phyloP scores from a whole-genome alignment of 225 moss, liverwort and hornwort species.

The Ulota crispa region DNA sequence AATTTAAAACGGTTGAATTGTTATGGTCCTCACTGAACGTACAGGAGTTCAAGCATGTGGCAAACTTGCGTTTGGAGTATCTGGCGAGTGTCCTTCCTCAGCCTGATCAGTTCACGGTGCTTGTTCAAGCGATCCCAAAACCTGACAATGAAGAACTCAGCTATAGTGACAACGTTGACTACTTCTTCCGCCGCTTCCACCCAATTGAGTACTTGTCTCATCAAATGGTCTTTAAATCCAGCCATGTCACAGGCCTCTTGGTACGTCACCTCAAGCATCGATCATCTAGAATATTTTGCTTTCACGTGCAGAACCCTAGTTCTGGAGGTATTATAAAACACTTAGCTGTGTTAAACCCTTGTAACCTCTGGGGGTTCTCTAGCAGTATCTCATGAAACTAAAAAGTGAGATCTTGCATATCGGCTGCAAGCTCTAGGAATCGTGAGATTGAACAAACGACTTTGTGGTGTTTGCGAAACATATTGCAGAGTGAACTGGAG shows the following conservation, averaged over 20 bases:
- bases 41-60: slow-evolving; percentile 69
- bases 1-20: neutral
- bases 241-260: slow-evolving; percentile 62
- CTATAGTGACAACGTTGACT: slow-evolving; percentile 65
- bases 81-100: slow-evolving; percentile 54
- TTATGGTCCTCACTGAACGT: neutral
- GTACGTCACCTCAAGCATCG: slow-evolving; percentile 34
- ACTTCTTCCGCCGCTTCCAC: slow-evolving; percentile 77
- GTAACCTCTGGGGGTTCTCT: neutral
- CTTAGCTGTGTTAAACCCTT: neutral
- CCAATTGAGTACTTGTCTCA: slow-evolving; percentile 66
- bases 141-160: slow-evolving; percentile 59
- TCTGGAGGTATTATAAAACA: neutral
- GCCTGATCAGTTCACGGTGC: slow-evolving; percentile 90
- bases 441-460: neutral
- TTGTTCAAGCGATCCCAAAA: slow-evolving; percentile 68
- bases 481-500: slow-evolving; percentile 51
- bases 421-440: neutral
- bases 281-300: neutral
- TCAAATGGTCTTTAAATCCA: slow-evolving; percentile 71
- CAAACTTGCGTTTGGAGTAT: slow-evolving; percentile 50
- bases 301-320: neutral
- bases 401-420: neutral
- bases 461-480: neutral
- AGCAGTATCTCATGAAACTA: neutral